Evolutionary conservation across 106 monocot species (phyloP), one percentile per base, ranked within the genome.

Genomic region (Dendrobium chrysotoxum): DNA sequence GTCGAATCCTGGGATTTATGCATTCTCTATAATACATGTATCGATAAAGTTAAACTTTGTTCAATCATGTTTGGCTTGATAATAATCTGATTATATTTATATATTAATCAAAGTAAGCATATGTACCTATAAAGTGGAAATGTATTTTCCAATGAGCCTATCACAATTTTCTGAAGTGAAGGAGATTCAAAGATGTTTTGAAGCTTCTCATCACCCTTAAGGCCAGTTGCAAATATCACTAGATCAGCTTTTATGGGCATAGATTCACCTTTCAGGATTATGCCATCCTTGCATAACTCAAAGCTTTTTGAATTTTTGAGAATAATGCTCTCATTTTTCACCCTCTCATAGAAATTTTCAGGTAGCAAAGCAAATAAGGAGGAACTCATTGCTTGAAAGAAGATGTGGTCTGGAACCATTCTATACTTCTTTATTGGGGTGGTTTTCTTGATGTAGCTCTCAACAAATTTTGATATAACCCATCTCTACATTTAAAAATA

Each of bases 261-360:
- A 25, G 28, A 53, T 61, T 89, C 89, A 31, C 71, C 89, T 25
- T 88, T 85, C 7, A 88, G 16, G 40, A 88, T 58, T n/a, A 95
- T 40, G 17, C 94, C 92, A 16, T 79, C 66, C 12, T 87, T 80
- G 7, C 80, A 85, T 76, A 95, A 95, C 44, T 80, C 46, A 78
- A 92, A 94, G 7, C 57, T 65, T 65, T 84, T 79, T 9, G 88
- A 81, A 77, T 31, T 73, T 79, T 80, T 91, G 9, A 90, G 26
- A 15, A 92, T 45, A 40, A 95, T 87, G 79, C 90, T 95, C 4
- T 90, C 90, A 81, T 92, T 85, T 46, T 87, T 90, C 46, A 95
- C 87, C 72, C 25, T 88, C 2, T 87, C 84, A 61, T 92, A 95
- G 78, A 92, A 91, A 0, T 90, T 88, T 1, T 87, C 82, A 0